A percentile compares a stretch with the other conserved stretches of the same genome.
These are phyloP conservation scores for Penstemon barbatus DNA, from an alignment of 257 asterid species.

Conservation along the genomic window DNA sequence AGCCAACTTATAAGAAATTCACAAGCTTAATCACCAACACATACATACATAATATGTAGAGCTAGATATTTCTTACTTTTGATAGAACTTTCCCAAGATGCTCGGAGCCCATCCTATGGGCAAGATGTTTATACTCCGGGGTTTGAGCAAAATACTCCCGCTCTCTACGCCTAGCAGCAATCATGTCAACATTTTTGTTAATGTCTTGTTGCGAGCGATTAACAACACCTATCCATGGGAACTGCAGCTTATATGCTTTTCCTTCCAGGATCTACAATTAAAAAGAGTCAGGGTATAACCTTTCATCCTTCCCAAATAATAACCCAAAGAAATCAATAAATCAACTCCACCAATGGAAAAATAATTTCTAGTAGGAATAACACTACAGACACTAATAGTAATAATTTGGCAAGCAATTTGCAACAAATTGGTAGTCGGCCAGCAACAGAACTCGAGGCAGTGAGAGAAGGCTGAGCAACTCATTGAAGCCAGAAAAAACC, in stretches of 20 bases:
- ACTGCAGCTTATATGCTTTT: constrained; percentile 69
- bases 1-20: constrained; percentile 16
- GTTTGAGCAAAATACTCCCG: constrained; percentile 64
- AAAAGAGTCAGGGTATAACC: constrained; percentile 12
- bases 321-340: not conserved
- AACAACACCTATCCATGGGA: constrained; percentile 89
- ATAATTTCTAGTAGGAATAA: not conserved
- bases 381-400: not conserved
- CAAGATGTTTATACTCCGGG: constrained; percentile 64
- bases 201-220: constrained; percentile 86
- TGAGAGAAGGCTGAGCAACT: constrained; percentile 1
- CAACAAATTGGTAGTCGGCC: not conserved
- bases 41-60: not conserved
- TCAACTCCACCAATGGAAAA: too few species aligned
- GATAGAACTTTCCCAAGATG: constrained; percentile 77
- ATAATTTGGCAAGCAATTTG: not conserved
- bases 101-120: constrained; percentile 75
- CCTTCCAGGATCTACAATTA: constrained; percentile 71
- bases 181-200: constrained; percentile 76
- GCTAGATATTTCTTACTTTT: constrained; percentile 42
- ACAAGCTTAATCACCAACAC: not conserved
- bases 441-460: constrained; percentile 13
- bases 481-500: not conserved
- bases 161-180: constrained; percentile 81
- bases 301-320: constrained; percentile 14